Base-by-base conservation (phyloP, 176 grass and related monocot species). In the Musa schizocarpa region DNA sequence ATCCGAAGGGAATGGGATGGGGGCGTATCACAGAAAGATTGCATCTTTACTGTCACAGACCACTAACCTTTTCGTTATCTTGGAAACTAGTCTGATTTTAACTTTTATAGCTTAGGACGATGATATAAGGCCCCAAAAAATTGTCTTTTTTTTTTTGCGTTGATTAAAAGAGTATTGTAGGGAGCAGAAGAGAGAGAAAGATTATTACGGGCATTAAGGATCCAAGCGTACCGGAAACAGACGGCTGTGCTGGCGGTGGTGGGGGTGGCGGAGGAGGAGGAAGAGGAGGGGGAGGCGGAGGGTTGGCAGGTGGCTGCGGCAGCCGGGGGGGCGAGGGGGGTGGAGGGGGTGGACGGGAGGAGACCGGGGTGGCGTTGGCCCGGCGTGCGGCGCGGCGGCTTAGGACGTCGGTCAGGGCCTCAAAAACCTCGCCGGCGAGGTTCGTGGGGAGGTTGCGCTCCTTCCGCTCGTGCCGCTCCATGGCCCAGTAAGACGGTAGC, bases 381-480 rank as follows among this genome's bases (percentile, higher is more conserved):
- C 95, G 90, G 0, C 88, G 82, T 0, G 86, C 86, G 1, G 86
- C 91, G 17, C 95, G 90, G 68, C 91, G 90, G 4, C 86, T 79
- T 50, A 99, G 86, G 43, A 99, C 95, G 80, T 99, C 86, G 67
- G 86, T 84, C 17, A 99, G 83, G 43, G 91, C 86, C 71, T 99
- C 82, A 69, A 87, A 99, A 13, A 99, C 86, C 84, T 99, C 88
- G 11, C 77, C 76, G 13, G 91, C 86, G 51, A 94, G 90, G 82
- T 99, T 99, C 14, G 95, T 99, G 13, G 95, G 95, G 54, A 99
- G 89, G 70, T 88, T 99, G 17, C 80, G 77, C 53, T 99, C 95
- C 76, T 99, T 99, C 71, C 95, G 84, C 70, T 94, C 91, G 80
- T 81, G 76, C 13, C 95, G 83, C 80, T 99, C 95, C 95, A 99